phyloP scores from a whole-genome alignment of 78 protist genomes.

The Chrysochromulina parva region DNA sequence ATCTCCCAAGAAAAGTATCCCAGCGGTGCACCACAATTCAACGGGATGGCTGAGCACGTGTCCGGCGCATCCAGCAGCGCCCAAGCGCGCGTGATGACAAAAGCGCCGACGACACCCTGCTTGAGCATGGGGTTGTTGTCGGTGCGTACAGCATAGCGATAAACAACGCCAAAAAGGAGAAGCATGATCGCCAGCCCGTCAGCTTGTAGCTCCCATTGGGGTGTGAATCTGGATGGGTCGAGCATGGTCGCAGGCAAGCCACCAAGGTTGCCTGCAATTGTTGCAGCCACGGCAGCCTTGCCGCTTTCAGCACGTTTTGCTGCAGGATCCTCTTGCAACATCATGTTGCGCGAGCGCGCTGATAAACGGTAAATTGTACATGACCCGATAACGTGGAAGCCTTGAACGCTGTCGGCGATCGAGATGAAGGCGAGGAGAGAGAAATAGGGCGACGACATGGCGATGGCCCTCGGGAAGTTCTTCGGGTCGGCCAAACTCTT shows the following conservation, averaged over 20 bases:
- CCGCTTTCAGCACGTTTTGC: background rate
- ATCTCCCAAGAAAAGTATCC: slow-evolving; percentile 14
- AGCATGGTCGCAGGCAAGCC: background rate
- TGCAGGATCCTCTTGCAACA: background rate
- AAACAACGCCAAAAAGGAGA: slow-evolving; percentile 25
- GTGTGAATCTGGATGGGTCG: background rate
- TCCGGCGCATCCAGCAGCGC: background rate
- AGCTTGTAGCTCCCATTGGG: slow-evolving; percentile 25
- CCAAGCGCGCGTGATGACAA: slow-evolving; percentile 16
- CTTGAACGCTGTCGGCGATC: too few relatives aligned
- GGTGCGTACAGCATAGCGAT: slow-evolving; percentile 30
- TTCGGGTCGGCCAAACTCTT: too few relatives aligned
- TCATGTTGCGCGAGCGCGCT: too few relatives aligned
- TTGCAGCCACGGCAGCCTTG: background rate
- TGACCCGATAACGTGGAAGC: too few relatives aligned
- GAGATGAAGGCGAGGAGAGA: too few relatives aligned
- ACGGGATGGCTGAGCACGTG: background rate
- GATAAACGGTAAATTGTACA: too few relatives aligned
- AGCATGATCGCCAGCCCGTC: slow-evolving; percentile 34
- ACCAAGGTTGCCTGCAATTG: background rate
- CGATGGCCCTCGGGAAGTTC: too few relatives aligned
- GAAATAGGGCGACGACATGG: too few relatives aligned
- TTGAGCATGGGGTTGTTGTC: slow-evolving; percentile 33
- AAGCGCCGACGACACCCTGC: slow-evolving; percentile 45
- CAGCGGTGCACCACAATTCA: slow-evolving; percentile 32